These are phyloP conservation scores for Phytophthora pini DNA, from an alignment of 352 stramenopile species.

Conservation along the genomic window DNA sequence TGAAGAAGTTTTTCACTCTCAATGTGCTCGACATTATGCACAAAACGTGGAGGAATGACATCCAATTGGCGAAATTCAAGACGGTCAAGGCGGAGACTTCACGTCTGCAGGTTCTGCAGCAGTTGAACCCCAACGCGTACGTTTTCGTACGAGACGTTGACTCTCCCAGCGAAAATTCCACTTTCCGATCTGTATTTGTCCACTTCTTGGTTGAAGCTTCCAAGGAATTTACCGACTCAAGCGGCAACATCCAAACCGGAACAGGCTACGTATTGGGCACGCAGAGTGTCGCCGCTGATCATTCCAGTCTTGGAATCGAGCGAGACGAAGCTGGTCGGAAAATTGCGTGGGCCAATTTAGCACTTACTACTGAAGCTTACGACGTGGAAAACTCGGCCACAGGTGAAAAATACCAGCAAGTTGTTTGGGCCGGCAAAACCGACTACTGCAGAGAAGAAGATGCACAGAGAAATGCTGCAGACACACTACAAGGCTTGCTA, in stretches of 20 bases:
- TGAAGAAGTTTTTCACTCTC: conserved; percentile 39
- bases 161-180: conserved; percentile 26
- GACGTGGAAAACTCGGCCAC: conserved; percentile 23
- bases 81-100: conserved; percentile 44
- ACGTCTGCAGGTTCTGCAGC: conserved; percentile 38
- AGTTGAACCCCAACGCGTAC: conserved; percentile 33
- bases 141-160: conserved; percentile 43
- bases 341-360: conserved; percentile 13
- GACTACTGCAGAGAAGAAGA: conserved; percentile 40
- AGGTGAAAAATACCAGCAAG: conserved; percentile 27
- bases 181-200: conserved; percentile 45
- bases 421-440: conserved; percentile 37
- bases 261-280: conserved; percentile 42
- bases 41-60: conserved; percentile 42
- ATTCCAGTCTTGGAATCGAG: neutral
- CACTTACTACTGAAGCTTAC: conserved; percentile 42
- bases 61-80: conserved; percentile 32
- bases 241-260: conserved; percentile 2
- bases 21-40: conserved; percentile 37
- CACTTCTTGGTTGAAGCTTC: conserved; percentile 41
- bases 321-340: conserved; percentile 7
- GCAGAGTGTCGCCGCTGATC: conserved; percentile 31
- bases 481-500: conserved; percentile 41
- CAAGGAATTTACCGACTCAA: neutral
- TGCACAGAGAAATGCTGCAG: conserved; percentile 38